These are phyloP conservation scores for Holtermanniella nyarrowii DNA, from an alignment of 768 basidiomycete species.

Conservation along the genomic window DNA sequence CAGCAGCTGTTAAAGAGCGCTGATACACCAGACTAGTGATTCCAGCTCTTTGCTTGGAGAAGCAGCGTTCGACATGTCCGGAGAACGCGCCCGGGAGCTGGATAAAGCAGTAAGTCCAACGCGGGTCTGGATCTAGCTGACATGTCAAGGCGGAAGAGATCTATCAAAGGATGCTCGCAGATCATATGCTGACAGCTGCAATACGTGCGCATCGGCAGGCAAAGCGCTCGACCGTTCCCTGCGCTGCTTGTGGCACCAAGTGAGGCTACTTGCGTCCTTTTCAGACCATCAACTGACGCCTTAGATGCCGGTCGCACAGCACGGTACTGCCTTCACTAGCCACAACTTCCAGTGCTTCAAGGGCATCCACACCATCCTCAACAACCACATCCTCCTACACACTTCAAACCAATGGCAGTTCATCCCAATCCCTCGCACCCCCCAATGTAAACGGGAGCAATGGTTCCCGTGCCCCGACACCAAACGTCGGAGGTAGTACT, in stretches of 20 bases:
- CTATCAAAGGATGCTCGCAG: constrained; percentile 21
- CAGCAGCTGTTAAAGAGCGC: too few species aligned
- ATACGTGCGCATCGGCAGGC: constrained; percentile 29
- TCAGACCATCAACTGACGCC: neutral
- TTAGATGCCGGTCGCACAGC: neutral
- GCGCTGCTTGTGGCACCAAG: constrained; percentile 16
- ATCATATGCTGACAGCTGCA: constrained; percentile 17
- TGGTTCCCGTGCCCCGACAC: neutral
- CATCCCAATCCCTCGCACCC: neutral
- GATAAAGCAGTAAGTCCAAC: neutral
- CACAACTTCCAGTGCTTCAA: neutral
- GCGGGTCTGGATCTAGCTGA: neutral
- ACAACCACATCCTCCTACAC: neutral
- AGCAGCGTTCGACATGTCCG: neutral
- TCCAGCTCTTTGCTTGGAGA: too few species aligned
- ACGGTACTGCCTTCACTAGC: neutral
- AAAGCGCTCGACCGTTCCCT: constrained; percentile 17
- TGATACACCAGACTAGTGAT: too few species aligned
- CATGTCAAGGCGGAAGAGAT: constrained; percentile 18
- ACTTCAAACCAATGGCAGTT: neutral
- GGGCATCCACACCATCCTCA: neutral
- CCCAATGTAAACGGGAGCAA: neutral
- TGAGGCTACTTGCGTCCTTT: constrained; percentile 3
- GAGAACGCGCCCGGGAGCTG: neutral
- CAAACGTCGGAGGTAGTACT: constrained; percentile 21